Conservation (phyloP, 2,329 filamentous ascomycete genomes). For the Zymoseptoria pseudotritici region DNA sequence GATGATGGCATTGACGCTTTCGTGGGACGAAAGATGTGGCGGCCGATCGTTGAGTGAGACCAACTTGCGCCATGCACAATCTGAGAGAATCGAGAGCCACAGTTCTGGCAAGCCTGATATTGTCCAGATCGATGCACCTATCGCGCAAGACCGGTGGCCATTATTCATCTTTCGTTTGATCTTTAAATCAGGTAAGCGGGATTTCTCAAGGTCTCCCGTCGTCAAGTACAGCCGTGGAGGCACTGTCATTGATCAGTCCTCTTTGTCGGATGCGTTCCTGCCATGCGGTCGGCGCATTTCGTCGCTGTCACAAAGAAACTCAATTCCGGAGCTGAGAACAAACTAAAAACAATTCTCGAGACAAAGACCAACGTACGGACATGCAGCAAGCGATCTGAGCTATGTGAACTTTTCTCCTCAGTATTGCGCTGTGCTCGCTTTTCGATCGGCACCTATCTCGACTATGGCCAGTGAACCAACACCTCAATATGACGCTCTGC, state of each 20-base stretch:
- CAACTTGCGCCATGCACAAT: neutral
- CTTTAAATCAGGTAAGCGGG: neutral
- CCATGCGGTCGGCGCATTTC: neutral
- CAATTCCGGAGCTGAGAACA: neutral
- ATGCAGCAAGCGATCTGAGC: neutral
- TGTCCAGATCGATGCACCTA: neutral
- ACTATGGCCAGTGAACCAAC: neutral
- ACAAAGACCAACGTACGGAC: neutral
- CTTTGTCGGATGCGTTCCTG: neutral
- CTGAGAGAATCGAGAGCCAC: neutral
- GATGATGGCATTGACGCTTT: conserved; percentile 56
- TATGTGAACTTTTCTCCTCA: neutral
- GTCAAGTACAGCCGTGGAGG: neutral
- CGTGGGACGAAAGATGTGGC: conserved; percentile 55
- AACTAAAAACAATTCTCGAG: neutral
- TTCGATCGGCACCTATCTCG: neutral
- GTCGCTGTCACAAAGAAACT: neutral
- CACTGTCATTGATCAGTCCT: neutral
- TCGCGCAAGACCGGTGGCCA: neutral
- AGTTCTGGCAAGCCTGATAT: neutral
- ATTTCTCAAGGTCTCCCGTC: neutral
- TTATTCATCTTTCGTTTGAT: neutral
- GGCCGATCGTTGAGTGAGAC: conserved; percentile 28
- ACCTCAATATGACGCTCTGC: neutral
- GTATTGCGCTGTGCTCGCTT: neutral